Base-by-base conservation (phyloP, 1,284 basidiomycete species). In the Salmacisia buchloeana region DNA sequence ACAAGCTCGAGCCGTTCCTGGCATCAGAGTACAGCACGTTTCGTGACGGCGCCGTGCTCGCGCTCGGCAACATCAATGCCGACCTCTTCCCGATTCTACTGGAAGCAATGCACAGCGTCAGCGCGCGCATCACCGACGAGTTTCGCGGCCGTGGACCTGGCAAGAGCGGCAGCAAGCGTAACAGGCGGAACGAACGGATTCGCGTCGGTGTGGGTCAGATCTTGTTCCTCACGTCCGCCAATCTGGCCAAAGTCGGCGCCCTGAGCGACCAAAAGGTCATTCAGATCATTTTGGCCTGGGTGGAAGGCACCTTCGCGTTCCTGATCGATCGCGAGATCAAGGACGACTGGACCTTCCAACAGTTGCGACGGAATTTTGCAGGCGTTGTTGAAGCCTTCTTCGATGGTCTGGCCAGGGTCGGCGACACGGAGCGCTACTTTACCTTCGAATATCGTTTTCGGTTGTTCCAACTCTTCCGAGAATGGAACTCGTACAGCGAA, bases 121-220 rank as follows among this genome's bases (percentile, higher is more conserved):
- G 88, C 35, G 86, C 89, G 27, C 90, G 92, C 67, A 86, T 94
- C 68, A 89, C 89, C 69, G 89, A 92, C 65, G 90, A 92, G 67
- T 83, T 85, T 49, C 66, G 33, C 57, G 81, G 86, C 62, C 81
- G 83, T n/a, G 66, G 64, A 63, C 64, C 69, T 34, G 65, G 68
- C 27, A 64, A 69, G 25, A 66, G 52, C 41, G 68, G 67, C 2
- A 49, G 67, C 49, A 69, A 79, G 49, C 85, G 88, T 4, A 85
- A 84, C 59, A 85, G 89, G 49, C 84, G 88, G 54, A 89, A 92
- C 70, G 89, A 90, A 68, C 86, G 90, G 15, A 84, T 94, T 43
- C 90, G 91, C 80, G 91, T 90, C 0, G 89, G 91, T 13, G 87
- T 94, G n/a, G 90, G 90, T 6, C 88, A 91, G 52, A 92, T 94